Evolutionary conservation across 2,329 filamentous ascomycete genomes (phyloP).

Genomic region (Albophoma yamanashiensis): DNA sequence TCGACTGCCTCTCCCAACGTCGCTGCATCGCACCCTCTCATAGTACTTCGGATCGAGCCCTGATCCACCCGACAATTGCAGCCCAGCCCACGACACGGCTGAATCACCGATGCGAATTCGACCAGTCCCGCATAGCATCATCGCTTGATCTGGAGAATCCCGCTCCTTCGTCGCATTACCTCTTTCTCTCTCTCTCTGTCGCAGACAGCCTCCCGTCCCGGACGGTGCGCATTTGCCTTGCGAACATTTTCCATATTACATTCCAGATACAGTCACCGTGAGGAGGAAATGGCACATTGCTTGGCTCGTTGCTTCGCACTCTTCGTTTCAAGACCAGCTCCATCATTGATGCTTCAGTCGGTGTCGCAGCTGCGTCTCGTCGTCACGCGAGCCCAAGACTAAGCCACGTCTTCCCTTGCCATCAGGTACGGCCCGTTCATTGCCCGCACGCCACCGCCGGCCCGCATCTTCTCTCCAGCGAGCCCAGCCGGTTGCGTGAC

Average conservation of each 20-base stretch:
- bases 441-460: background rate
- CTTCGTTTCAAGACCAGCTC: slow-evolving; percentile 1
- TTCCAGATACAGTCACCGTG: background rate
- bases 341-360: slow-evolving; percentile 1
- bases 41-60: background rate
- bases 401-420: background rate
- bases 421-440: background rate
- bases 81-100: background rate
- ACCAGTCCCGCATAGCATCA: background rate
- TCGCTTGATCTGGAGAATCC: background rate
- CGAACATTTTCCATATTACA: background rate
- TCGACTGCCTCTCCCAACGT: background rate
- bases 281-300: slow-evolving; percentile 7
- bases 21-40: background rate
- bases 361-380: background rate
- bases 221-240: background rate
- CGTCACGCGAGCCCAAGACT: background rate
- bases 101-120: background rate
- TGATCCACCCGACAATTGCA: background rate
- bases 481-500: slow-evolving; percentile 1
- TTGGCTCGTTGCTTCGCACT: slow-evolving; percentile 5
- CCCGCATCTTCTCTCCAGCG: background rate
- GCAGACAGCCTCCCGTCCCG: background rate
- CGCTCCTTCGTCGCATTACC: background rate
- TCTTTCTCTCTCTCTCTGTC: too few relatives aligned